phyloP scores from a whole-genome alignment of 257 asterid species.

The Scutellaria galericulata region DNA sequence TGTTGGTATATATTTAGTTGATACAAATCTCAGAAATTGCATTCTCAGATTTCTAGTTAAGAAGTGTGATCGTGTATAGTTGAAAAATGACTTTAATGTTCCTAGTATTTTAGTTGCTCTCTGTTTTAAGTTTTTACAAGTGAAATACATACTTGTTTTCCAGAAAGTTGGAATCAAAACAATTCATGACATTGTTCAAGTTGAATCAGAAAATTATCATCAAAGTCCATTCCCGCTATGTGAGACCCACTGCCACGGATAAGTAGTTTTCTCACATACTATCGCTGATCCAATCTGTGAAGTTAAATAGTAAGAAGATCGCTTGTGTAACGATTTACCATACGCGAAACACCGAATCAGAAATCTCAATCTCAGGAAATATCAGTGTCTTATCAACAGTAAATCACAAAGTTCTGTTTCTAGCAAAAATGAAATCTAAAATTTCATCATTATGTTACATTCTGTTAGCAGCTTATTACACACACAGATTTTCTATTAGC shows the following conservation, averaged over 20 bases:
- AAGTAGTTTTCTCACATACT: too few species aligned
- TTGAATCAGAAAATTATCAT: background rate
- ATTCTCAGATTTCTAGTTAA: too few species aligned
- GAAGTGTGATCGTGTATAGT: too few species aligned
- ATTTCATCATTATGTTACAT: background rate
- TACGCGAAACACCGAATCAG: background rate
- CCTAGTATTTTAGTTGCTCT: background rate
- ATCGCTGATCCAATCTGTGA: background rate
- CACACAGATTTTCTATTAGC: slow-evolving; percentile 18
- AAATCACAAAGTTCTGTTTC: slow-evolving; percentile 3
- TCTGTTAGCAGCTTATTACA: slow-evolving; percentile 30
- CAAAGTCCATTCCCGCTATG: background rate
- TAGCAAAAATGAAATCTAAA: background rate
- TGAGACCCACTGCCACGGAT: too few species aligned
- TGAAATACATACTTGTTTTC: too few species aligned
- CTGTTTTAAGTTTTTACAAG: too few species aligned
- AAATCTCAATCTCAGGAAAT: background rate
- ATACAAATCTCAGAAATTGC: background rate
- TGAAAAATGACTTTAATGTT: too few species aligned
- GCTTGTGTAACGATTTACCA: background rate
- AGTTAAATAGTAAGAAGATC: background rate
- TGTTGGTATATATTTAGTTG: background rate
- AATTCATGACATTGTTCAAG: background rate
- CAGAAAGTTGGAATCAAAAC: background rate
- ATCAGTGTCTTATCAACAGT: background rate